A percentile compares a stretch with the other conserved stretches of the same genome.
Conservation (phyloP, 371 early-diverging fungal species). For the Cokeromyces recurvatus region DNA sequence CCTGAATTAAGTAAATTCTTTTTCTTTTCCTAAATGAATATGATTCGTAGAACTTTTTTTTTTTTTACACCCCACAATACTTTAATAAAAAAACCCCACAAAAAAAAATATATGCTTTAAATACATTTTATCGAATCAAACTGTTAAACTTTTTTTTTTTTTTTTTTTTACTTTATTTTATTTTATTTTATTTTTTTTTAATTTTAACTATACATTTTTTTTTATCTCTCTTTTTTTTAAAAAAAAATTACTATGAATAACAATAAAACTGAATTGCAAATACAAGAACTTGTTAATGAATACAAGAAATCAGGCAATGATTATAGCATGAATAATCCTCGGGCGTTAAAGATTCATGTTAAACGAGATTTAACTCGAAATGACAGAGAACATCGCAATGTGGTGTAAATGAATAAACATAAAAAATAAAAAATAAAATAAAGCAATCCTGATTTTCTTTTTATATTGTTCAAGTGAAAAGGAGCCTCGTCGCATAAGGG, state of each 20-base stretch:
- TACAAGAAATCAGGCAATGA: conserved; percentile 9
- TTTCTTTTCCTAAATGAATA: too few relatives aligned
- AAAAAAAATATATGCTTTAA: too few relatives aligned
- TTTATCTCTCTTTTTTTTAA: too few relatives aligned
- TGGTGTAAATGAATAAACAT: conserved; percentile 15
- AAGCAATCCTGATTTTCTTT: neutral
- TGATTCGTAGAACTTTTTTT: too few relatives aligned
- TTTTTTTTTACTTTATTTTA: neutral
- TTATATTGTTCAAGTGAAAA: conserved; percentile 34
- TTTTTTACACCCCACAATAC: neutral
- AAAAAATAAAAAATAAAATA: too few relatives aligned
- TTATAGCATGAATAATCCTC: conserved; percentile 8
- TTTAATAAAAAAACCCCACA: neutral
- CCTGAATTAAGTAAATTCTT: too few relatives aligned
- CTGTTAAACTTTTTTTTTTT: neutral
- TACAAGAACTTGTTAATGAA: conserved; percentile 17
- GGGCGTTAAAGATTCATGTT: conserved; percentile 19
- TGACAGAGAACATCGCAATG: conserved; percentile 29
- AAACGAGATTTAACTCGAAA: conserved; percentile 14
- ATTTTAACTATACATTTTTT: too few relatives aligned
- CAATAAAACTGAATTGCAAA: conserved; percentile 12
- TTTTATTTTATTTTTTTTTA: conserved; percentile 1
- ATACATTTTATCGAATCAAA: neutral
- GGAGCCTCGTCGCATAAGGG: conserved; percentile 64
- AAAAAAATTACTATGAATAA: neutral